Evolutionary conservation across 495 filamentous ascomycete species (phyloP).

Genomic region (Aspergillus ostianus): DNA sequence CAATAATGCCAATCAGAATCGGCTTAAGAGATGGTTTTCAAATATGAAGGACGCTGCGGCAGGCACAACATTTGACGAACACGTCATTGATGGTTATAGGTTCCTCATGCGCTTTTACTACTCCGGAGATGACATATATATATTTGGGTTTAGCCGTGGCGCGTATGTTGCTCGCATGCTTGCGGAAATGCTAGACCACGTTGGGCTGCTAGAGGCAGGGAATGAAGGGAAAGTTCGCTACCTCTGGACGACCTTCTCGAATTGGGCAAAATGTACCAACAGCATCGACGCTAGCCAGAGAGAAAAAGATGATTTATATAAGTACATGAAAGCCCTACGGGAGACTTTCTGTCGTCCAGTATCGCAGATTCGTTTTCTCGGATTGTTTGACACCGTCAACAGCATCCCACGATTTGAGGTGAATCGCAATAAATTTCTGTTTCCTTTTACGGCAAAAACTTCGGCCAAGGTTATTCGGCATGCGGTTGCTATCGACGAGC

Average conservation of each 20-base stretch:
- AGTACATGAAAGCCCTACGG: conserved; percentile 66
- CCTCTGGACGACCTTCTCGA: conserved; percentile 71
- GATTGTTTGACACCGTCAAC: conserved; percentile 54
- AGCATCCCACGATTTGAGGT: conserved; percentile 70
- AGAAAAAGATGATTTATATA: conserved; percentile 56
- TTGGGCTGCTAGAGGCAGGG: conserved; percentile 68
- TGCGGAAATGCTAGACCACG: conserved; percentile 77
- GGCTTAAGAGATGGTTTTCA: conserved; percentile 61
- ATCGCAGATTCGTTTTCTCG: conserved; percentile 47
- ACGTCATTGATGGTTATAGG: conserved; percentile 76
- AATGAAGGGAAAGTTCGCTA: conserved; percentile 79
- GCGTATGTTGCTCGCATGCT: conserved; percentile 78
- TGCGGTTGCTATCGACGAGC: conserved; percentile 45
- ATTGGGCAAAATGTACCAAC: conserved; percentile 60
- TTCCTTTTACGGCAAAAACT: conserved; percentile 12
- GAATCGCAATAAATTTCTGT: conserved; percentile 47
- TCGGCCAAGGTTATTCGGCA: conserved; percentile 39
- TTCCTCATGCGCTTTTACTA: conserved; percentile 83
- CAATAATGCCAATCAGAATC: conserved; percentile 50
- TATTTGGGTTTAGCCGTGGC: conserved; percentile 81
- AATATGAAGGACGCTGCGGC: conserved; percentile 73
- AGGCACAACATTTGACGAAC: conserved; percentile 70
- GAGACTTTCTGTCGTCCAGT: conserved; percentile 72
- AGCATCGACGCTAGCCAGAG: conserved; percentile 38
- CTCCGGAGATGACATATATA: conserved; percentile 65